Percentiles rank a stretch among this genome's conserved stretches.
Conservation (phyloP, 2,329 filamentous ascomycete species). For the Sarocladium brachiariae region DNA sequence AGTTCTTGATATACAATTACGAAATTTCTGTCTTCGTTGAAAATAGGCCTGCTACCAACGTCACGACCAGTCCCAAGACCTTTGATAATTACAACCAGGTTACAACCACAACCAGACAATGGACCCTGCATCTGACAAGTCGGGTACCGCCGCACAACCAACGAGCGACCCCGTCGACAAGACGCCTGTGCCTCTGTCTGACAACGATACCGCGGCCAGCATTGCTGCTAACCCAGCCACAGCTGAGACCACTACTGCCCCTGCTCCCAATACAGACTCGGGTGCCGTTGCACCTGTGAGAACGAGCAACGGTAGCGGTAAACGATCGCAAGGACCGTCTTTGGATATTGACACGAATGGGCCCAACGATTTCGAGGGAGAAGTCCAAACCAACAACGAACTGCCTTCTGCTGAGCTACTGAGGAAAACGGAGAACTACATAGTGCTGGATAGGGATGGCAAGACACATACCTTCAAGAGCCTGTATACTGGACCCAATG, state of each 20-base stretch:
- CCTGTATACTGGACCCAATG: slow-evolving; percentile 50
- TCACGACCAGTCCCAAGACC: too few species aligned
- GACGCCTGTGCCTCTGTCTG: not conserved
- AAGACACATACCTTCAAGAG: slow-evolving; percentile 55
- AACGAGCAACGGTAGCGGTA: slow-evolving; percentile 8
- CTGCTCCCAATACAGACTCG: not conserved
- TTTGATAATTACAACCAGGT: not conserved
- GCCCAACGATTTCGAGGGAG: slow-evolving; percentile 48
- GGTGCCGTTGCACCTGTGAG: not conserved
- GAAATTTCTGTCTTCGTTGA: too few species aligned
- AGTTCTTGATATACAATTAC: too few species aligned
- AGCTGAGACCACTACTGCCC: not conserved
- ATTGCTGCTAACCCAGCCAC: not conserved
- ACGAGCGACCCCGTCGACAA: not conserved
- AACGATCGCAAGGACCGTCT: not conserved
- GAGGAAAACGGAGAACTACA: slow-evolving; percentile 44
- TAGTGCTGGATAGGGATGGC: slow-evolving; percentile 55
- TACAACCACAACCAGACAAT: not conserved
- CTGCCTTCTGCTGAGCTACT: slow-evolving; percentile 44
- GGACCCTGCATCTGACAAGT: slow-evolving; percentile 6
- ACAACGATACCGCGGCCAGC: not conserved
- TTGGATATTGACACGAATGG: slow-evolving; percentile 16
- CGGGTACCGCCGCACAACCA: not conserved
- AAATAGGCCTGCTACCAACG: too few species aligned
- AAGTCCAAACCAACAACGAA: slow-evolving; percentile 48